These are phyloP conservation scores for Zanthoxylum bungeanum DNA, from an alignment of 345 rosid genomes.

Conservation along the genomic window DNA sequence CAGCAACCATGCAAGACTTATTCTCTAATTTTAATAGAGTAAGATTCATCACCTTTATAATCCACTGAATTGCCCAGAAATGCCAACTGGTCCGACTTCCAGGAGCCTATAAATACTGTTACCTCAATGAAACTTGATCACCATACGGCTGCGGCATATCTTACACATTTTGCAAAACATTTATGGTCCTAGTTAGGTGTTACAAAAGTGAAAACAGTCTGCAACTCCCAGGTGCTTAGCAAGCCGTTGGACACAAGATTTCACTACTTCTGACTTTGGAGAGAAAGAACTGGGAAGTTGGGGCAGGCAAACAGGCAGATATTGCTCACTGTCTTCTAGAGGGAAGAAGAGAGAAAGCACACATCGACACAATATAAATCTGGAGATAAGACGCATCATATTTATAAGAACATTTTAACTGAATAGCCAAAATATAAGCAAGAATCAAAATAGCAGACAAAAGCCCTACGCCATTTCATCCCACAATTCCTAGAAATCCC, in stretches of 20 bases:
- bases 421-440: not conserved
- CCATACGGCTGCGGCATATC: constrained; percentile 17
- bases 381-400: constrained; percentile 27
- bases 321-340: constrained; percentile 43
- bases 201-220: constrained; percentile 48
- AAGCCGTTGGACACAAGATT: constrained; percentile 49
- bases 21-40: constrained; percentile 12
- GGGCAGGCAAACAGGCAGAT: constrained; percentile 80
- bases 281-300: constrained; percentile 63
- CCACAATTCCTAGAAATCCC: not conserved
- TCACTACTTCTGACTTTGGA: constrained; percentile 45
- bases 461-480: not conserved
- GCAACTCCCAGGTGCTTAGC: constrained; percentile 61
- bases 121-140: not conserved
- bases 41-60: constrained; percentile 15
- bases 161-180: constrained; percentile 4
- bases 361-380: constrained; percentile 86
- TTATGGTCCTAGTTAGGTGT: constrained; percentile 17
- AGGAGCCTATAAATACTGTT: constrained; percentile 3
- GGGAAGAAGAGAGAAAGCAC: constrained; percentile 52
- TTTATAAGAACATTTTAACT: not conserved
- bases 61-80: constrained; percentile 1
- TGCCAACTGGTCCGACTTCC: not conserved
- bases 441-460: not conserved
- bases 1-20: constrained; percentile 26